phyloP scores from a whole-genome alignment of 2,329 filamentous ascomycete species.

The Eutypella sp. region DNA sequence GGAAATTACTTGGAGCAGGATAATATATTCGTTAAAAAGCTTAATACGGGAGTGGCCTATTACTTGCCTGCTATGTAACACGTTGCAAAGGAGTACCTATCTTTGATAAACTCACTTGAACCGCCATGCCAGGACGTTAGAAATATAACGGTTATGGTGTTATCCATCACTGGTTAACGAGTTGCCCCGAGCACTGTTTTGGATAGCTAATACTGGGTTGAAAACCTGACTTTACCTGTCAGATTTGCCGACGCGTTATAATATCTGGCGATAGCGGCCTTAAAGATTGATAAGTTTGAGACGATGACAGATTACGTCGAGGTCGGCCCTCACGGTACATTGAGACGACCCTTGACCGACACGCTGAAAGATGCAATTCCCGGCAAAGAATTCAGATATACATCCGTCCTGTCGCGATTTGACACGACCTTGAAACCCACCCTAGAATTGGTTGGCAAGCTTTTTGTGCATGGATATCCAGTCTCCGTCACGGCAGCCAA shows the following conservation, averaged over 20 bases:
- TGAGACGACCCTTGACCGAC: constrained; percentile 2
- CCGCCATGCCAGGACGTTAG: not conserved
- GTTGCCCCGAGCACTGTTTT: not conserved
- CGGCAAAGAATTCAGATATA: not conserved
- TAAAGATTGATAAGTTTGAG: not conserved
- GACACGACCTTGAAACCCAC: constrained; percentile 1
- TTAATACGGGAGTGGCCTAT: constrained; percentile 13
- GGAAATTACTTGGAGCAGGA: constrained; percentile 5
- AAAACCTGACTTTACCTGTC: constrained; percentile 6
- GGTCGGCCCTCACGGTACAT: constrained; percentile 6
- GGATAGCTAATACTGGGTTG: constrained; percentile 3
- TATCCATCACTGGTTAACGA: not conserved
- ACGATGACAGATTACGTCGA: constrained; percentile 7
- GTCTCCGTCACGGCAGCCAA: constrained; percentile 9
- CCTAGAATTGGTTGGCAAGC: constrained; percentile 7
- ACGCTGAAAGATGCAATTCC: not conserved
- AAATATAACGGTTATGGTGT: not conserved
- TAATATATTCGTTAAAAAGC: constrained; percentile 13
- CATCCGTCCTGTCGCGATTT: not conserved
- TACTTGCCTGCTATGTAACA: not conserved
- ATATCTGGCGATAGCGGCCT: not conserved
- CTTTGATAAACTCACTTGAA: not conserved
- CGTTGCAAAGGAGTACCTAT: not conserved
- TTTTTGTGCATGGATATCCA: constrained; percentile 8
- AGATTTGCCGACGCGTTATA: constrained; percentile 8